Percentiles rank a stretch among this genome's conserved stretches.
Evolutionary conservation across 2,329 filamentous ascomycete genomes (phyloP).

Genomic region (Colletotrichum plurivorum): DNA sequence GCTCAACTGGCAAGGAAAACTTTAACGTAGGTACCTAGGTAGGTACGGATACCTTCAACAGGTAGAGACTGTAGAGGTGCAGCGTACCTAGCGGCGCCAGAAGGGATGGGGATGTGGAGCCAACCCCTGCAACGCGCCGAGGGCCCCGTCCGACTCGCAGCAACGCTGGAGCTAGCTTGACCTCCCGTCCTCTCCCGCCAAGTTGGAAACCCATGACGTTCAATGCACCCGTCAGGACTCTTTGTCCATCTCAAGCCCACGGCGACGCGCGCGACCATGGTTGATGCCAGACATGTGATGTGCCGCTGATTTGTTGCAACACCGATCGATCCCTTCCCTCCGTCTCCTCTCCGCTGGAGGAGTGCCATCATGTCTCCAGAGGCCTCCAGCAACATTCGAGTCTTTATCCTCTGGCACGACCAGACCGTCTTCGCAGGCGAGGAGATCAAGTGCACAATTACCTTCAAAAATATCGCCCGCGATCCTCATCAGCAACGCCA

Average conservation of each 20-base stretch:
- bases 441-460: conserved; percentile 95
- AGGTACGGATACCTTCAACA: too few species aligned
- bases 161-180: conserved; percentile 38
- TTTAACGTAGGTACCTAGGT: too few species aligned
- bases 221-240: conserved; percentile 36
- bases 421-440: conserved; percentile 97
- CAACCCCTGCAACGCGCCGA: conserved; percentile 36
- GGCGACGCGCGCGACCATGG: conserved; percentile 31
- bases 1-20: too few species aligned
- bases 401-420: conserved; percentile 95
- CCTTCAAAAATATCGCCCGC: conserved; percentile 87
- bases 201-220: conserved; percentile 39
- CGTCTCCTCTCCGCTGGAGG: conserved; percentile 37
- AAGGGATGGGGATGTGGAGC: conserved; percentile 36
- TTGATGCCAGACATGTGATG: conserved; percentile 38
- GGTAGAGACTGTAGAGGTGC: too few species aligned
- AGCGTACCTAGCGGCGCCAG: conserved; percentile 18
- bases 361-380: conserved; percentile 63
- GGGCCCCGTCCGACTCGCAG: conserved; percentile 36
- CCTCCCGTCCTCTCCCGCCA: conserved; percentile 37
- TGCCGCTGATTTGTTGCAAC: conserved; percentile 29
- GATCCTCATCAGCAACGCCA: conserved; percentile 52
- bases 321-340: conserved; percentile 6
- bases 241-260: conserved; percentile 34
- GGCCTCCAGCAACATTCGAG: conserved; percentile 81